Conservation (phyloP, 176 grass and related monocot genomes). For the Puccinellia tenuiflora region DNA sequence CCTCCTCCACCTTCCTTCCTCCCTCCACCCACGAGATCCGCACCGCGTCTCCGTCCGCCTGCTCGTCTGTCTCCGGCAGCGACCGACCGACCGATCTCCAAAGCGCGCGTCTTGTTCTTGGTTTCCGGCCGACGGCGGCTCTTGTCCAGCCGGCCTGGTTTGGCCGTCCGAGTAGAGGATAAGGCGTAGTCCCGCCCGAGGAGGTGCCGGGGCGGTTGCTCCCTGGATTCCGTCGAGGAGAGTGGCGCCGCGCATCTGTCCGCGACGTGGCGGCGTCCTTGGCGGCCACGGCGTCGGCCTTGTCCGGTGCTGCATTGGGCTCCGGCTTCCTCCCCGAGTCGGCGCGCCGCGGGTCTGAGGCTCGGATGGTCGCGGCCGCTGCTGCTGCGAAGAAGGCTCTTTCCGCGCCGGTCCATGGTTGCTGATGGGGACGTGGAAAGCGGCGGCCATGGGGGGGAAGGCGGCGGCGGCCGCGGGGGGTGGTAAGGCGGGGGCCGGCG, state of each 20-base stretch:
- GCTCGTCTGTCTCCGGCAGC: constrained; percentile 20
- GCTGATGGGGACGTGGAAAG: constrained; percentile 43
- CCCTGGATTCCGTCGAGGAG: background rate
- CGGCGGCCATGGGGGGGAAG: constrained; percentile 37
- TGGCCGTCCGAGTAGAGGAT: too few relatives aligned
- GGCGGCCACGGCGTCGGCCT: background rate
- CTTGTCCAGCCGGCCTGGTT: background rate
- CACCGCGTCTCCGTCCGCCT: too few relatives aligned
- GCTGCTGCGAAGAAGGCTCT: background rate
- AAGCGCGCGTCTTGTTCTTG: background rate
- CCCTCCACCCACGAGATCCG: constrained; percentile 39
- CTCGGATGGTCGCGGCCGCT: background rate
- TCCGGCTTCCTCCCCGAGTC: too few relatives aligned
- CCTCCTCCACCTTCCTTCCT: background rate
- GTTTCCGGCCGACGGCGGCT: background rate
- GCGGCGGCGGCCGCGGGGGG: constrained; percentile 23
- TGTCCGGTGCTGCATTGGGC: constrained; percentile 18
- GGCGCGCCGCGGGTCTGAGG: constrained; percentile 3
- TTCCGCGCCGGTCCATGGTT: constrained; percentile 24
- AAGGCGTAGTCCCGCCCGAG: background rate
- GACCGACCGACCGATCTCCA: background rate
- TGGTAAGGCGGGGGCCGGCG: constrained; percentile 20
- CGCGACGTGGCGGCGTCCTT: background rate
- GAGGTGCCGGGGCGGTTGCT: background rate
- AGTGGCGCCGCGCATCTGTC: background rate